These are phyloP conservation scores for Diddensiella transvaalensis DNA, from an alignment of 805 yeast species.

Conservation along the genomic window DNA sequence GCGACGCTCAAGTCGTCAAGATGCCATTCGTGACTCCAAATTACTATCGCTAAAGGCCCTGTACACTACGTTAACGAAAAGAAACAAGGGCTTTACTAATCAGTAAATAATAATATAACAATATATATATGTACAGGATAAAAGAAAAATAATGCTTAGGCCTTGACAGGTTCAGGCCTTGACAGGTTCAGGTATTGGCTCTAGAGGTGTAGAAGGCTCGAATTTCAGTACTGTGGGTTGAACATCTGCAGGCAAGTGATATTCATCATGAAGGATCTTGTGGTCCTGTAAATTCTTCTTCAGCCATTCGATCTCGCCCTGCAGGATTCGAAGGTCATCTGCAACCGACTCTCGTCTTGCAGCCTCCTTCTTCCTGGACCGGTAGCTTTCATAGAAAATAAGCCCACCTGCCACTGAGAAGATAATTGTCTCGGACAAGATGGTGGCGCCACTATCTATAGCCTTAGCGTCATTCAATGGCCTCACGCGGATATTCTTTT, in stretches of 20 bases:
- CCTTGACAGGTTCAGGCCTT: too few relatives aligned
- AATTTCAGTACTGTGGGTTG: conserved; percentile 35
- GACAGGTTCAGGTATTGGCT: too few relatives aligned
- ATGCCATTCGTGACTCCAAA: conserved; percentile 80
- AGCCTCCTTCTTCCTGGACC: conserved; percentile 62
- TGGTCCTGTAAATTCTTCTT: conserved; percentile 36
- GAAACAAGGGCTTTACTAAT: too few relatives aligned
- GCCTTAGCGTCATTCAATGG: conserved; percentile 82
- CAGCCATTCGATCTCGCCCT: conserved; percentile 63
- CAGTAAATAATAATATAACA: neutral
- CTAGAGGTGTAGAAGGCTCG: conserved; percentile 2
- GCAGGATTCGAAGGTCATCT: conserved; percentile 69
- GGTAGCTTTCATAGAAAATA: conserved; percentile 64
- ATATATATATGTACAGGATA: neutral
- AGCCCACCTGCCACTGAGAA: conserved; percentile 78
- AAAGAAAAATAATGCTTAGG: neutral
- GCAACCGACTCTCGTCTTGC: conserved; percentile 59
- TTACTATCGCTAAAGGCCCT: conserved; percentile 48
- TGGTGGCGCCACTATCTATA: conserved; percentile 75
- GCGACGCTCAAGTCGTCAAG: conserved; percentile 71
- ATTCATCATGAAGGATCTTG: conserved; percentile 44
- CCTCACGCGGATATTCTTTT: conserved; percentile 51
- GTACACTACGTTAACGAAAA: too few relatives aligned
- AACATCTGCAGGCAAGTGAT: conserved; percentile 44
- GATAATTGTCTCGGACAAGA: conserved; percentile 71